Base-by-base conservation (phyloP, 768 basidiomycete genomes). In the Pleurotus cornucopiae region DNA sequence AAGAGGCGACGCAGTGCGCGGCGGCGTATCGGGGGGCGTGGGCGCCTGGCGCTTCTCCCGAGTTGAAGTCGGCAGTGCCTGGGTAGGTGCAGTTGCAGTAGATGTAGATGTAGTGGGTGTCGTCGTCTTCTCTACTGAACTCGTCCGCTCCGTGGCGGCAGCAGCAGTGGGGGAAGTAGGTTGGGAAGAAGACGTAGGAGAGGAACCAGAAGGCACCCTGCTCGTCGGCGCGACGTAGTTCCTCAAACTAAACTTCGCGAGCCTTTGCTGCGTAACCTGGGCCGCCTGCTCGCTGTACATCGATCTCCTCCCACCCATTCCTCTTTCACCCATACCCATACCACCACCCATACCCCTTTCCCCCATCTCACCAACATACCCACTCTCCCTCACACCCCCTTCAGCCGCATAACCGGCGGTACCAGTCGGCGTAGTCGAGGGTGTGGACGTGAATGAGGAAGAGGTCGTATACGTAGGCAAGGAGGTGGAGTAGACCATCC, bases 191-290 rank as follows among this genome's bases (percentile, higher is more conserved):
- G 20, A 5, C 13, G 34, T 18, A 21, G 48, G 12, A 3, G 20
- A 34, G n/a, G 26, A 9, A 18, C 3, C 12, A 2, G 48, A 37
- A 30, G 26, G 6, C 7, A 6, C 53, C 18, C 40, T 1, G 3
- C 4, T n/a, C 23, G 49, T 51, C n/a, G 72, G 72, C 38, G 73
- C 63, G 4, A 59, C 67, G 46, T 73, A 73, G 49, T 73, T 74
- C 53, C 62, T 57, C 2, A 73, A 57, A 40, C 48, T 60, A 47
- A 73, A 61, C 58, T 63, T 65, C 18, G 68, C 71, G 0, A 63
- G 57, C 58, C 58, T 55, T 14, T 52, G 26, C 37, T 52, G 49
- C 21, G 39, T 41, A 20, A 52, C 49, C 7, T 37, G 18, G 6
- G 49, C 34, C 45, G 60, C 60, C 6, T 34, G 30, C 30, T 7